These are phyloP conservation scores for Apiotrichum porosum DNA, from an alignment of 1,284 basidiomycete species.

Conservation along the genomic window DNA sequence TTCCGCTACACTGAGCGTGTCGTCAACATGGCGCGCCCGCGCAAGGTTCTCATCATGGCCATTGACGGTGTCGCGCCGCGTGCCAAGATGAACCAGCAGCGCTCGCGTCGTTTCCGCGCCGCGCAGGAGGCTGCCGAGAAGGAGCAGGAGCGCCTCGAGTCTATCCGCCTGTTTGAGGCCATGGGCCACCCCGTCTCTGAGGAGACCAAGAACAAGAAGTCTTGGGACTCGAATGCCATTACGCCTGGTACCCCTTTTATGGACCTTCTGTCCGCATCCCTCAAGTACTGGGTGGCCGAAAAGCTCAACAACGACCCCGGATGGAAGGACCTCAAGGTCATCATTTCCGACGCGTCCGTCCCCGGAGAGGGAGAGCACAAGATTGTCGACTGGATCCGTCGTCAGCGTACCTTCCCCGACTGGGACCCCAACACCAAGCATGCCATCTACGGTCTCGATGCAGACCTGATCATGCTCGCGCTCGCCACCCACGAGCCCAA, in stretches of 20 bases:
- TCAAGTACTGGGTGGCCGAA: slow-evolving; percentile 93
- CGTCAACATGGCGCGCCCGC: slow-evolving; percentile 92
- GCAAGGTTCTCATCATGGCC: slow-evolving; percentile 95
- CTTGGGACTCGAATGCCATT: slow-evolving; percentile 98
- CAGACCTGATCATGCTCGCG: slow-evolving; percentile 98
- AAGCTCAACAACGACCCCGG: slow-evolving; percentile 94
- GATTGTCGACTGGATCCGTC: slow-evolving; percentile 97
- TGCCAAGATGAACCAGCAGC: slow-evolving; percentile 99
- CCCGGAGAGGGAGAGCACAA: slow-evolving; percentile 99
- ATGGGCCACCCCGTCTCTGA: slow-evolving; percentile 88
- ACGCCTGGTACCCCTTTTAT: slow-evolving; percentile 98
- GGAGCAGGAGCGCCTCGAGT: slow-evolving; percentile 75
- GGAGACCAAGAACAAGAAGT: slow-evolving; percentile 73
- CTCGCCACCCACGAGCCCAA: slow-evolving; percentile 97
- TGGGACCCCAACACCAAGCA: slow-evolving; percentile 94
- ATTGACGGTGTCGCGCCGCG: slow-evolving; percentile 97
- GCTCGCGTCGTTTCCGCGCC: slow-evolving; percentile 89
- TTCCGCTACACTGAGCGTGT: slow-evolving; percentile 97
- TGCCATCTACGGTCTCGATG: slow-evolving; percentile 97
- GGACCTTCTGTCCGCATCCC: slow-evolving; percentile 78
- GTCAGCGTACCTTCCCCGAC: slow-evolving; percentile 77
- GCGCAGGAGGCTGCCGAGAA: slow-evolving; percentile 94
- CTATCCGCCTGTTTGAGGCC: slow-evolving; percentile 83
- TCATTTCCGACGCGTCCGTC: slow-evolving; percentile 95
- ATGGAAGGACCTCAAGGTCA: slow-evolving; percentile 91